These are phyloP conservation scores for Pichia cephalocereana DNA, from an alignment of 805 yeast species.

Conservation along the genomic window DNA sequence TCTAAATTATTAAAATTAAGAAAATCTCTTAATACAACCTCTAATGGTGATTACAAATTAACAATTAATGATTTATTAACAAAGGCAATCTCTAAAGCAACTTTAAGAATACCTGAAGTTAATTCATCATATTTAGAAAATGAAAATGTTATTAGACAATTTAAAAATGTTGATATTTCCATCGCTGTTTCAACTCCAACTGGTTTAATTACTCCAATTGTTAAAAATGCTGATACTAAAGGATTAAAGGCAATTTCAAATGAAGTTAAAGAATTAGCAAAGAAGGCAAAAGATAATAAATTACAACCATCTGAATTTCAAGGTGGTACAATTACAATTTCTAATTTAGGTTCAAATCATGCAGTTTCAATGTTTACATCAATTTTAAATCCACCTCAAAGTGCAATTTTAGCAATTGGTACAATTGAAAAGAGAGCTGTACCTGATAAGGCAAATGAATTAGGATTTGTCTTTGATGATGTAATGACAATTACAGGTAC, in stretches of 20 bases:
- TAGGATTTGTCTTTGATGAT: constrained; percentile 88
- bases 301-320: constrained; percentile 94
- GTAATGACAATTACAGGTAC: constrained; percentile 91
- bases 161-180: constrained; percentile 85
- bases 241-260: constrained; percentile 77
- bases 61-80: constrained; percentile 91
- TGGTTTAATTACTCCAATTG: constrained; percentile 95
- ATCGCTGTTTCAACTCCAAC: constrained; percentile 99
- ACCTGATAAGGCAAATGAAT: constrained; percentile 83
- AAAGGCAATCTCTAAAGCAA: constrained; percentile 90
- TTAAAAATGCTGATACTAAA: constrained; percentile 76
- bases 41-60: constrained; percentile 80
- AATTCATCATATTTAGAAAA: constrained; percentile 89
- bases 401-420: constrained; percentile 89
- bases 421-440: constrained; percentile 88
- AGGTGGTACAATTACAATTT: constrained; percentile 98
- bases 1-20: constrained; percentile 87
- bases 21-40: constrained; percentile 74
- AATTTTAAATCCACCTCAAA: constrained; percentile 96
- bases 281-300: constrained; percentile 92
- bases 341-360: constrained; percentile 97
- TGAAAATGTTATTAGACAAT: constrained; percentile 88
- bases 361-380: constrained; percentile 93
- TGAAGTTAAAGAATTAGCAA: constrained; percentile 86
- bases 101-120: constrained; percentile 83